These are phyloP conservation scores for Waltergamsia citrina DNA, from an alignment of 2,329 filamentous ascomycete species.

Conservation along the genomic window DNA sequence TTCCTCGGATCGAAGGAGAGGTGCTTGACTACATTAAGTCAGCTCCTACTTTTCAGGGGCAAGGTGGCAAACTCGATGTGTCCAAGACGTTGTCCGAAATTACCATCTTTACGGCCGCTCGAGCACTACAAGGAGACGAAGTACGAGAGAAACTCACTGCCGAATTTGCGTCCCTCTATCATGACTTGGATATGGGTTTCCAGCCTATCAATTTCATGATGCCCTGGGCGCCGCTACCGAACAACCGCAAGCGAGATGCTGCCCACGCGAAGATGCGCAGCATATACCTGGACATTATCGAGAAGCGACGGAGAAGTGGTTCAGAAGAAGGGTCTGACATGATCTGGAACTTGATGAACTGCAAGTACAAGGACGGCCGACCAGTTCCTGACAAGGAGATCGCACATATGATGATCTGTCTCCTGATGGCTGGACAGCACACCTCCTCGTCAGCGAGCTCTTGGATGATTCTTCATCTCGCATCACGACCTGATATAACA, in stretches of 20 bases:
- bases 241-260: constrained; percentile 62
- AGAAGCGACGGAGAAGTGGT: constrained; percentile 36
- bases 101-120: constrained; percentile 72
- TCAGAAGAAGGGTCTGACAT: constrained; percentile 51
- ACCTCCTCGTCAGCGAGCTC: constrained; percentile 68
- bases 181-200: constrained; percentile 70
- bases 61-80: constrained; percentile 58
- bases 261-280: constrained; percentile 62
- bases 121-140: constrained; percentile 66
- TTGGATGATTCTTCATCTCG: constrained; percentile 69
- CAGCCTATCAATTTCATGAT: constrained; percentile 75
- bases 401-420: constrained; percentile 61
- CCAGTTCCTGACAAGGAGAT: constrained; percentile 65
- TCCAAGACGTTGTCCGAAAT: constrained; percentile 62
- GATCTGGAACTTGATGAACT: constrained; percentile 72
- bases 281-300: constrained; percentile 64
- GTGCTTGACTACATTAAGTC: constrained; percentile 54
- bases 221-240: constrained; percentile 68
- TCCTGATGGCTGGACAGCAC: constrained; percentile 79
- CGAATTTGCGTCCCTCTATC: constrained; percentile 65
- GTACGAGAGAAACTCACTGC: constrained; percentile 63
- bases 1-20: constrained; percentile 62
- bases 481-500: constrained; percentile 57
- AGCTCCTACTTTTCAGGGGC: constrained; percentile 47
- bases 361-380: constrained; percentile 64